Percentiles rank a stretch among this genome's conserved stretches.
Evolutionary conservation across 257 asterid genomes (phyloP).

Genomic region (Solanum tarijense): DNA sequence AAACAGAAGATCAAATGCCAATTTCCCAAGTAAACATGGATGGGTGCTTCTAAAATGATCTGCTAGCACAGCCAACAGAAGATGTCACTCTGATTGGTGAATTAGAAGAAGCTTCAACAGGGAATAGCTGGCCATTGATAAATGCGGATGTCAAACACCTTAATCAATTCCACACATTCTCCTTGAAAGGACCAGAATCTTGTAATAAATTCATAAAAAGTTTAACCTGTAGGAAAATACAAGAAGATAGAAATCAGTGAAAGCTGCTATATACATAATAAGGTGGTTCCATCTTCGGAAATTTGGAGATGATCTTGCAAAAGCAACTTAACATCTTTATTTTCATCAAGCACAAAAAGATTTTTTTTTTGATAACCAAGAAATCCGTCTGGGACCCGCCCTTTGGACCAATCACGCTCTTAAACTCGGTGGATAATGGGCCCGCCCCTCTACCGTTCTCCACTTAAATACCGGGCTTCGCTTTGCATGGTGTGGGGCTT

Average conservation of each 20-base stretch:
- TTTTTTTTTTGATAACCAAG: neutral
- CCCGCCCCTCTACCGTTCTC: too few relatives aligned
- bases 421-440: too few relatives aligned
- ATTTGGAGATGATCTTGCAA: neutral
- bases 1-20: neutral
- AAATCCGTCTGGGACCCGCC: too few relatives aligned
- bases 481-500: too few relatives aligned
- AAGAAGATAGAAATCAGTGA: neutral
- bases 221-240: constrained; percentile 38
- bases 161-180: constrained; percentile 5
- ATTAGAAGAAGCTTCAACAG: neutral
- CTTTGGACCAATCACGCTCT: too few relatives aligned
- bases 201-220: constrained; percentile 55
- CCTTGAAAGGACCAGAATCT: constrained; percentile 84
- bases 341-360: neutral
- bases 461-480: too few relatives aligned
- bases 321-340: neutral
- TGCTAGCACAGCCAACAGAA: neutral
- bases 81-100: neutral
- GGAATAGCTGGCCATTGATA: neutral
- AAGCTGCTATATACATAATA: neutral
- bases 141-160: neutral
- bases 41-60: neutral
- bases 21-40: neutral
- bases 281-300: neutral